Base-by-base conservation (phyloP, 169 alveolate genomes). In the Plasmodium coatneyi region DNA sequence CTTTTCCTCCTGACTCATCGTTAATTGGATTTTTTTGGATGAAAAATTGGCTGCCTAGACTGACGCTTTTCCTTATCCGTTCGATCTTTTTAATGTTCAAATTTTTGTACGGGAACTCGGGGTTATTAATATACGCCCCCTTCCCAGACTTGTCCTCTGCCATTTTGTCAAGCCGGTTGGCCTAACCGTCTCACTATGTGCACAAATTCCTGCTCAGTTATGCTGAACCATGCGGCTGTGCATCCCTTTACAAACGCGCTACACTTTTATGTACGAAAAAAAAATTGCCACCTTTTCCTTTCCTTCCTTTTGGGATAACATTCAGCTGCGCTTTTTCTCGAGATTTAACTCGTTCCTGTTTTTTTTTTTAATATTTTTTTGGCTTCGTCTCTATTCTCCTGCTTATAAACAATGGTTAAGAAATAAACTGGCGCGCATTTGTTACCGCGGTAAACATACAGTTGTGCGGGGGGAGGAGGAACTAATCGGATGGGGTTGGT, bases 81-180 rank as follows among this genome's bases (percentile, higher is more conserved):
- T 91, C 95, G 2, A 91, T 80, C 76, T 91, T 91, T 46, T 81
- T 54, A 43, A 80, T 91, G 71, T 91, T 91, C 49, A 91, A 30
- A 32, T 91, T 91, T 81, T 91, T 91, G 76, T 36, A 91, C 30
- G 95, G 95, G 72, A 91, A 91, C 34, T 91, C 95, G 4, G 95
- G 95, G 49, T 91, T 91, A 60, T 91, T 91, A 52, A 91, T 81
- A 19, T 91, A 91, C 25, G 92, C 95, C 39, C 80, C 92, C 72
- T 80, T 81, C 16, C 39, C 56, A 70, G 19, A 36, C 56, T 91
- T 81, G 46, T 81, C 83, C 2, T 80, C 84, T 66, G 86, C 71
- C 92, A 81, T 87, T 87, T 87, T 56, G 39, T 16, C 22, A 10
- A 9, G 36, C 30, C 41, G 25, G 5, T 66, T 66, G n/a, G 76